Conservation (phyloP, 371 early-diverging fungal species). For the Umbelopsis sp. region DNA sequence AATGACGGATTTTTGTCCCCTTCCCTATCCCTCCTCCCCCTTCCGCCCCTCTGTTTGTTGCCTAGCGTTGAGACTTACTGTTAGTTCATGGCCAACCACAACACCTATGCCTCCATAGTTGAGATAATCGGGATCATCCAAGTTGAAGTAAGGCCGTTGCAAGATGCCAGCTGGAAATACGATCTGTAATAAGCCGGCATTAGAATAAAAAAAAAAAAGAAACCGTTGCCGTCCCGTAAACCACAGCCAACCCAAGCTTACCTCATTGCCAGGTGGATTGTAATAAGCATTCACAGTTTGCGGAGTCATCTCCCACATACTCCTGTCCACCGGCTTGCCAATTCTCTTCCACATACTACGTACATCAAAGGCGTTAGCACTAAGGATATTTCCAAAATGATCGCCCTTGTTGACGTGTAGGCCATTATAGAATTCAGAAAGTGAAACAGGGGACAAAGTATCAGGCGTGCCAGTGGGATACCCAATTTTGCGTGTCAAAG, state of each 20-base stretch:
- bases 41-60: too few species aligned
- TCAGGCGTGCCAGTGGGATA: conserved; percentile 51
- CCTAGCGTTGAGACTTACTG: conserved; percentile 36
- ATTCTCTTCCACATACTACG: conserved; percentile 26
- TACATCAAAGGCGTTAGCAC: conserved; percentile 31
- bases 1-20: too few species aligned
- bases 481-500: conserved; percentile 39
- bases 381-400: conserved; percentile 54
- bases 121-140: conserved; percentile 51
- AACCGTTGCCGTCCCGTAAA: too few species aligned
- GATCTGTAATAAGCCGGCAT: conserved; percentile 40
- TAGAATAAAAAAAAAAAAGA: not conserved
- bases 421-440: conserved; percentile 49
- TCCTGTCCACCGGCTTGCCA: conserved; percentile 38
- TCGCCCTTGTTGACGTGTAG: conserved; percentile 36
- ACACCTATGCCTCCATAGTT: conserved; percentile 61
- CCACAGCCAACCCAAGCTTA: not conserved
- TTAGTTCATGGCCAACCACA: conserved; percentile 63
- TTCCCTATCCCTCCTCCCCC: too few species aligned
- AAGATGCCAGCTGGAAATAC: conserved; percentile 59
- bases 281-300: conserved; percentile 54
- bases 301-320: conserved; percentile 54
- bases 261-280: conserved; percentile 31
- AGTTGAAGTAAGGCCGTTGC: conserved; percentile 53
- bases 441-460: conserved; percentile 37